These are phyloP conservation scores for Taiozyma onychis DNA, from an alignment of 1,139 yeast species.

Conservation along the genomic window DNA sequence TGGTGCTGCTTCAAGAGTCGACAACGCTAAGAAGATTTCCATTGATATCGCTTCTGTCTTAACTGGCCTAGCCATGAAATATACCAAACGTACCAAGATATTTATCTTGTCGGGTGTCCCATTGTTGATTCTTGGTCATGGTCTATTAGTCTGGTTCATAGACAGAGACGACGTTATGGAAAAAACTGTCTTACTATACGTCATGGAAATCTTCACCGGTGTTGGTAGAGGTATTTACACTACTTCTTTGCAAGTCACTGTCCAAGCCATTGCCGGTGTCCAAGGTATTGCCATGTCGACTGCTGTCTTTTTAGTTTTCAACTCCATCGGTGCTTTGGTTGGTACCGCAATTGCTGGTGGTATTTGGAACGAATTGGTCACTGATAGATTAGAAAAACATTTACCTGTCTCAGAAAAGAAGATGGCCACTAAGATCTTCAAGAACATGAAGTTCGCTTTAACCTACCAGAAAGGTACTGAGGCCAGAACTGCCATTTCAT, in stretches of 20 bases:
- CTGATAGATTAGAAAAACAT: conserved; percentile 13
- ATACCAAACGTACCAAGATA: conserved; percentile 30
- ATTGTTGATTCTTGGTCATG: conserved; percentile 27
- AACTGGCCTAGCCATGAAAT: conserved; percentile 27
- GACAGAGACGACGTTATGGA: conserved; percentile 19
- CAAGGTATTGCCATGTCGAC: conserved; percentile 42
- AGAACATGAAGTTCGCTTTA: conserved; percentile 18
- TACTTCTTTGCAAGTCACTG: conserved; percentile 27
- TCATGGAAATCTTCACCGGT: conserved; percentile 26
- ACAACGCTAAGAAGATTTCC: conserved; percentile 25
- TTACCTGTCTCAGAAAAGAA: conserved; percentile 18
- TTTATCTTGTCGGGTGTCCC: conserved; percentile 27
- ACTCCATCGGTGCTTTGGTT: conserved; percentile 38
- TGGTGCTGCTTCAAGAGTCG: conserved; percentile 27
- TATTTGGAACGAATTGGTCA: conserved; percentile 21
- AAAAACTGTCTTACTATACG: conserved; percentile 16
- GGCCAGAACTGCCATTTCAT: conserved; percentile 23
- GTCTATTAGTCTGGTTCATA: conserved; percentile 25
- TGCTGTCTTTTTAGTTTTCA: conserved; percentile 36
- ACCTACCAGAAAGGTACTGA: conserved; percentile 21
- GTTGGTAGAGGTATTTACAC: conserved; percentile 30
- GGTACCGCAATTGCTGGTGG: conserved; percentile 30
- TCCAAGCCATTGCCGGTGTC: conserved; percentile 36
- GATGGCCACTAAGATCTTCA: conserved; percentile 21
- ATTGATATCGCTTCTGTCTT: conserved; percentile 23